A percentile compares a stretch with the other conserved stretches of the same genome.
phyloP scores from a whole-genome alignment of 2,329 filamentous ascomycete genomes.

The Aspergillus carbonarius region DNA sequence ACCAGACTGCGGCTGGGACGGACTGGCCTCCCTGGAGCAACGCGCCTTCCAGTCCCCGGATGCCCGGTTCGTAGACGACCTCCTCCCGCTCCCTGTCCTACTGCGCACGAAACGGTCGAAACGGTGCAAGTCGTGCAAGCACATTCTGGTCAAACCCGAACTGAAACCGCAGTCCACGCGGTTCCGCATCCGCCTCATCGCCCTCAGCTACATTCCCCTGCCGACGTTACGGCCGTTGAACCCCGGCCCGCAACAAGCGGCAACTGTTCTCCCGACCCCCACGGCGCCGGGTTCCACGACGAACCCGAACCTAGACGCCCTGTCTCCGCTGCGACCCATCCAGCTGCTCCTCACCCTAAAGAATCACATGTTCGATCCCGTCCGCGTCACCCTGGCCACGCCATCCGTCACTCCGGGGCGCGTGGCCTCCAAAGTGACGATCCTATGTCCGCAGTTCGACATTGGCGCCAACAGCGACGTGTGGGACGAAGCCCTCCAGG shows the following conservation, averaged over 20 bases:
- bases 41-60: constrained; percentile 50
- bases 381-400: constrained; percentile 84
- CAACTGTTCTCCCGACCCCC: constrained; percentile 14
- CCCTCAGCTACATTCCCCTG: constrained; percentile 81
- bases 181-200: constrained; percentile 89
- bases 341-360: constrained; percentile 89
- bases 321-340: constrained; percentile 53
- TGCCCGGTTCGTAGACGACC: constrained; percentile 66
- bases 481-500: constrained; percentile 83
- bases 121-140: constrained; percentile 85
- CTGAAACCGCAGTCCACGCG: constrained; percentile 83
- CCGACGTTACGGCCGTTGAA: constrained; percentile 65
- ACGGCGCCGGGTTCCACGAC: constrained; percentile 24
- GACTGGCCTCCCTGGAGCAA: constrained; percentile 58
- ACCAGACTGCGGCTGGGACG: constrained; percentile 59
- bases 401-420: constrained; percentile 75
- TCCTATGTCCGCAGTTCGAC: constrained; percentile 91
- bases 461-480: constrained; percentile 92
- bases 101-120: constrained; percentile 91
- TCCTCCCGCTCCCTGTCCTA: constrained; percentile 78
- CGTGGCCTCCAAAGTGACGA: constrained; percentile 77
- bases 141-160: constrained; percentile 94
- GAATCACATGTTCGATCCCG: constrained; percentile 89
- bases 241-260: constrained; percentile 38
- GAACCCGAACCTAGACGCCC: constrained; percentile 49